phyloP scores from a whole-genome alignment of 805 yeast genomes.

The Ogataea henricii region DNA sequence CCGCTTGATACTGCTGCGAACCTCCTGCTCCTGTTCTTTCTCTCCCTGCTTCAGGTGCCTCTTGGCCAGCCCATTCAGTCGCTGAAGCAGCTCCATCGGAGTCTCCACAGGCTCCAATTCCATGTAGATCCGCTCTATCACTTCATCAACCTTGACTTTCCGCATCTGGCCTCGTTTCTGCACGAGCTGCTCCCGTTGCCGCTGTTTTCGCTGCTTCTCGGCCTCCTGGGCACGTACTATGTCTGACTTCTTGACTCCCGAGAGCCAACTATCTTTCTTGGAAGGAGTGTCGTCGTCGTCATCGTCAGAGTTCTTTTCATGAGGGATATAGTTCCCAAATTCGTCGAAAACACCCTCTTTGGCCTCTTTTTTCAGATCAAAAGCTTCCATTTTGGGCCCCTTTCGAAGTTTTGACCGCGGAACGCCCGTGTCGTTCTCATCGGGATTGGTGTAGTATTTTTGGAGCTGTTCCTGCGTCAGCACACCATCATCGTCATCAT shows the following conservation, averaged over 20 bases:
- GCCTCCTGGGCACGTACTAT: conserved; percentile 29
- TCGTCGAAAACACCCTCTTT: conserved; percentile 62
- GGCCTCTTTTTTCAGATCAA: conserved; percentile 57
- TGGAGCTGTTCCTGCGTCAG: not conserved
- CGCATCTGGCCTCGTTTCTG: conserved; percentile 18
- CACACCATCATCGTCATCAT: conserved; percentile 14
- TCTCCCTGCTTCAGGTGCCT: conserved; percentile 18
- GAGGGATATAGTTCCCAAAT: conserved; percentile 57
- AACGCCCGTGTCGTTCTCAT: not conserved
- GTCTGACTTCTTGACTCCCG: conserved; percentile 22
- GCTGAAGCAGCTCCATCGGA: conserved; percentile 55
- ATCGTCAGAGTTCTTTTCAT: conserved; percentile 25
- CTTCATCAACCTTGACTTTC: conserved; percentile 17
- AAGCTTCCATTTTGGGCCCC: conserved; percentile 58
- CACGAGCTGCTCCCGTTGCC: conserved; percentile 20
- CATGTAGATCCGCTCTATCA: conserved; percentile 39
- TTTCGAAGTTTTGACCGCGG: conserved; percentile 17
- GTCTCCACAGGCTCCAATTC: conserved; percentile 61
- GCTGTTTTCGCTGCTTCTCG: conserved; percentile 25
- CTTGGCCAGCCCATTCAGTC: conserved; percentile 34
- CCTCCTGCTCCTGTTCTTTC: conserved; percentile 10
- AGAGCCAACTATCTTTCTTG: conserved; percentile 25
- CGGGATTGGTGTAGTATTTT: conserved; percentile 35
- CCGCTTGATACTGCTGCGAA: conserved; percentile 33
- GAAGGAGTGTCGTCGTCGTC: conserved; percentile 35